Evolutionary conservation across 371 early-diverging fungal species (phyloP).

Genomic region (Mucor circinelloides): DNA sequence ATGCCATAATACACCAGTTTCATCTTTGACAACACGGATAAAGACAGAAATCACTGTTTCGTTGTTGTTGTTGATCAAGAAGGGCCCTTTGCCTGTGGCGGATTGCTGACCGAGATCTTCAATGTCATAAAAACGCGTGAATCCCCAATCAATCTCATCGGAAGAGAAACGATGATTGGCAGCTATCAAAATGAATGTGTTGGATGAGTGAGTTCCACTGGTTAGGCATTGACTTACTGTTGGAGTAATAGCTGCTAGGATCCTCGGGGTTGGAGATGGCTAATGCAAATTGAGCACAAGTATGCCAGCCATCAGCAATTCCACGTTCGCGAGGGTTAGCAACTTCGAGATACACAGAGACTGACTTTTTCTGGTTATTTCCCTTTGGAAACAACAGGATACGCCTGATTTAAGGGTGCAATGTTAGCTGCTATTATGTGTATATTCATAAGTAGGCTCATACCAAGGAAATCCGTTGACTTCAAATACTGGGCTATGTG

Average conservation of each 20-base stretch:
- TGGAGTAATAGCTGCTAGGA: slow-evolving; percentile 60
- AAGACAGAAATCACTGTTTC: slow-evolving; percentile 69
- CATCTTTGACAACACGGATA: slow-evolving; percentile 84
- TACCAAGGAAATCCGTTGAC: slow-evolving; percentile 28
- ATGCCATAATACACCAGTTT: slow-evolving; percentile 94
- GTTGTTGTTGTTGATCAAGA: slow-evolving; percentile 49
- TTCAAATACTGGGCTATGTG: slow-evolving; percentile 22
- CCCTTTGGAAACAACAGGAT: slow-evolving; percentile 89
- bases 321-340: slow-evolving; percentile 48
- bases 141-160: slow-evolving; percentile 93
- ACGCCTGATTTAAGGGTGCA: slow-evolving; percentile 53
- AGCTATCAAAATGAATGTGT: slow-evolving; percentile 22
- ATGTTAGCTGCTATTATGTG: not conserved
- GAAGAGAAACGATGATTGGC: slow-evolving; percentile 84
- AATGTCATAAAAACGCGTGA: slow-evolving; percentile 65
- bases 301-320: slow-evolving; percentile 66
- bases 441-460: not conserved
- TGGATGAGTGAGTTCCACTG: slow-evolving; percentile 47
- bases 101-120: slow-evolving; percentile 47
- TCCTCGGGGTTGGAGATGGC: slow-evolving; percentile 76
- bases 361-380: slow-evolving; percentile 67
- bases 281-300: slow-evolving; percentile 84
- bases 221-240: slow-evolving; percentile 56
- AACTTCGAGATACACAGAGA: slow-evolving; percentile 84
- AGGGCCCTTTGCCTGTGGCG: slow-evolving; percentile 47